A percentile compares a stretch with the other conserved stretches of the same genome.
These are phyloP conservation scores for Trichoderma sp. DNA, from an alignment of 2,329 filamentous ascomycete genomes.

Conservation along the genomic window DNA sequence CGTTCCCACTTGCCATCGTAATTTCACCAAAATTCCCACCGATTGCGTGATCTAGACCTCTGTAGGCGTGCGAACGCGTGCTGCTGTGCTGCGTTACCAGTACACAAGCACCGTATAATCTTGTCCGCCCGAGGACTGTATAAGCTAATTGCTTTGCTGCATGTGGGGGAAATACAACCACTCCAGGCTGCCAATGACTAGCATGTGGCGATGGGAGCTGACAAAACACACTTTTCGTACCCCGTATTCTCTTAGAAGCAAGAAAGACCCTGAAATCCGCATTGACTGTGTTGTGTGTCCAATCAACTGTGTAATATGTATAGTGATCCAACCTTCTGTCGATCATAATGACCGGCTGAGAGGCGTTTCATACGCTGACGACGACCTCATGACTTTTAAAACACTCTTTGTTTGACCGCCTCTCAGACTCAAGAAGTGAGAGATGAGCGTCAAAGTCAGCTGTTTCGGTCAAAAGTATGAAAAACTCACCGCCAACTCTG, in stretches of 20 bases:
- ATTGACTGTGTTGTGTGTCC: not conserved
- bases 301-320: not conserved
- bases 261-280: not conserved
- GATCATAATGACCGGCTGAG: not conserved
- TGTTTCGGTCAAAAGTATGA: not conserved
- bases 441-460: not conserved
- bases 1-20: not conserved
- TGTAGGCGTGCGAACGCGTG: constrained; percentile 3
- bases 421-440: not conserved
- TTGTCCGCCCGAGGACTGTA: not conserved
- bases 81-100: not conserved
- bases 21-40: not conserved
- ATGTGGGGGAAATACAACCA: not conserved
- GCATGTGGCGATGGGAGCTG: not conserved
- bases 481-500: not conserved
- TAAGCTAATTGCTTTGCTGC: constrained; percentile 4
- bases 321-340: not conserved
- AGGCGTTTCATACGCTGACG: not conserved
- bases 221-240: not conserved
- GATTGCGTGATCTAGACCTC: constrained; percentile 16
- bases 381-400: not conserved
- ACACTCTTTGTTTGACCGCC: not conserved
- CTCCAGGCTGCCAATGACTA: not conserved
- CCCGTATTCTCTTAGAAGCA: not conserved
- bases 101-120: constrained; percentile 4